These are phyloP conservation scores for Chytriomyces sp. DNA, from an alignment of 192 early-diverging fungal genomes.

Conservation along the genomic window DNA sequence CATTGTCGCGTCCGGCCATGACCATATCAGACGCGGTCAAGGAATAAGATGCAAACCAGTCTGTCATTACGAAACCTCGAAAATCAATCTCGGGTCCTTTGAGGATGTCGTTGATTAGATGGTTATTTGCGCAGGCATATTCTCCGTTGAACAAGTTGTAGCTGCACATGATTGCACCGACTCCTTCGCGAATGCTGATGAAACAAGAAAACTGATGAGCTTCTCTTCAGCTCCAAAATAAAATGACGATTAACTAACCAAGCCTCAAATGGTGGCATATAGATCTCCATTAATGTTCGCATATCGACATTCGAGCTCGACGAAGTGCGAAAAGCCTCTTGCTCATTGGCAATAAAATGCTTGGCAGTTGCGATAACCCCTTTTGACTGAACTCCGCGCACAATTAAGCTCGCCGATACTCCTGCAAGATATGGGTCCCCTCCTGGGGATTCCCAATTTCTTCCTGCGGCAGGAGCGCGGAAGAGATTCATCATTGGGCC, in stretches of 20 bases:
- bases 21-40: conserved; percentile 26
- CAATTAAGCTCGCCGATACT: conserved; percentile 17
- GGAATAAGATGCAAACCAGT: conserved; percentile 60
- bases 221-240: neutral
- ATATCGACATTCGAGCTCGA: conserved; percentile 49
- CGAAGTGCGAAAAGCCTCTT: conserved; percentile 46
- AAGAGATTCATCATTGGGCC: conserved; percentile 45
- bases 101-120: conserved; percentile 45
- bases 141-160: conserved; percentile 30
- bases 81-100: conserved; percentile 50
- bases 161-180: conserved; percentile 40
- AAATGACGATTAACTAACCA: neutral
- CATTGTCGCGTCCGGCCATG: conserved; percentile 16
- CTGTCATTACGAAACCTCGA: conserved; percentile 48
- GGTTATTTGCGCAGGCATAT: conserved; percentile 47
- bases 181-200: conserved; percentile 28
- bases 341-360: conserved; percentile 53
- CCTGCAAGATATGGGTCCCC: conserved; percentile 38
- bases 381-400: conserved; percentile 33
- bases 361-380: conserved; percentile 41
- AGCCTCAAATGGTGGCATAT: conserved; percentile 64
- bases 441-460: conserved; percentile 38
- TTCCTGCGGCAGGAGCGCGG: conserved; percentile 40
- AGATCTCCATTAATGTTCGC: conserved; percentile 66
- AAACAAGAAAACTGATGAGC: too few relatives aligned